Evolutionary conservation across 1,139 yeast species (phyloP).

Genomic region (Pichia sp.): DNA sequence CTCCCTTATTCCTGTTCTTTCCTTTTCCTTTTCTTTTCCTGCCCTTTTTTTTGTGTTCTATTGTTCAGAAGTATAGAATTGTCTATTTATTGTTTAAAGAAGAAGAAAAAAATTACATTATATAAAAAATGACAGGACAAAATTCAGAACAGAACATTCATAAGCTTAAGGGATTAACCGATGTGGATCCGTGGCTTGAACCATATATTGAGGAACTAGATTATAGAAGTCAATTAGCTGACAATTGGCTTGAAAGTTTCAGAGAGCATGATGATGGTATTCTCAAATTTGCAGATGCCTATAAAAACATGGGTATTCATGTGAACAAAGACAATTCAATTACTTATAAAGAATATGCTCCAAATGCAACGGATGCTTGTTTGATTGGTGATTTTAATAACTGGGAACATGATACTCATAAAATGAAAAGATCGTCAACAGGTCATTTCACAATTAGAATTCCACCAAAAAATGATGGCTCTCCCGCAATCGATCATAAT

Average conservation of each 20-base stretch:
- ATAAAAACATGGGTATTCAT: conserved; percentile 71
- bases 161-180: conserved; percentile 50
- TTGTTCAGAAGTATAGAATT: background rate
- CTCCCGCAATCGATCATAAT: conserved; percentile 71
- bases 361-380: conserved; percentile 69
- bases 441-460: conserved; percentile 65
- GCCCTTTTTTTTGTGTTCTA: background rate
- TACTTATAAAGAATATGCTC: conserved; percentile 77
- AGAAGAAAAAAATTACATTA: no score
- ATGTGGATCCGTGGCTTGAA: conserved; percentile 80
- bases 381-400: conserved; percentile 85
- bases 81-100: no score
- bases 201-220: conserved; percentile 64
- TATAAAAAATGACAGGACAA: no score
- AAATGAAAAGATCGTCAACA: conserved; percentile 48
- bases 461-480: conserved; percentile 45
- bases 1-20: no score
- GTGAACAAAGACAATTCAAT: conserved; percentile 52
- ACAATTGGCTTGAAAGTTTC: conserved; percentile 50
- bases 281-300: conserved; percentile 44
- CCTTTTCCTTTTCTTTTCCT: background rate
- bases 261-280: conserved; percentile 36
- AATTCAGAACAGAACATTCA: conserved; percentile 8
- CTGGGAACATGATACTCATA: conserved; percentile 63
- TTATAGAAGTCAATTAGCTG: conserved; percentile 48